Conservation (phyloP, 2,329 filamentous ascomycete species). For the Trichoderma koningiopsis region DNA sequence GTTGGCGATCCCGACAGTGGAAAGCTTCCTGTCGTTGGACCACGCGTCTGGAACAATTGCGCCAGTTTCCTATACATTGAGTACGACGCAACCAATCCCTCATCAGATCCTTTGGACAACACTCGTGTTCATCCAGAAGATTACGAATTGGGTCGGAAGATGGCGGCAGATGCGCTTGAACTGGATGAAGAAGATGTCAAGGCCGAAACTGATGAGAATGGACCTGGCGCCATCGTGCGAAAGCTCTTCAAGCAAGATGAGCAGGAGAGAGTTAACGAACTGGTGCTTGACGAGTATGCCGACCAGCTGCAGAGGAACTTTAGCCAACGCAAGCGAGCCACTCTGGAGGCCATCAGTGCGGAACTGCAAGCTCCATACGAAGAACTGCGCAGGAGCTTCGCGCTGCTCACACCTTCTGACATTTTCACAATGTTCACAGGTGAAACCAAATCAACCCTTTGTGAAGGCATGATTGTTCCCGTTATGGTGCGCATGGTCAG, state of each 20-base stretch:
- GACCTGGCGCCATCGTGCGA: conserved; percentile 84
- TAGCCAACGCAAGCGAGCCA: conserved; percentile 91
- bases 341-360: conserved; percentile 91
- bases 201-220: conserved; percentile 87
- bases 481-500: conserved; percentile 86
- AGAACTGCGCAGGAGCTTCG: conserved; percentile 83
- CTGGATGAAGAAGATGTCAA: conserved; percentile 98
- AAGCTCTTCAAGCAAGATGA: conserved; percentile 94
- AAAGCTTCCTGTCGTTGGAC: conserved; percentile 77
- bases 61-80: conserved; percentile 92
- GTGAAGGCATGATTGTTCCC: conserved; percentile 89
- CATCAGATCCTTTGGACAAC: conserved; percentile 91
- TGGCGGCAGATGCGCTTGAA: conserved; percentile 95
- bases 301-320: conserved; percentile 93
- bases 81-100: conserved; percentile 78
- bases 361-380: conserved; percentile 93
- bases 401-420: conserved; percentile 69
- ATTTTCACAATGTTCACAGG: conserved; percentile 97
- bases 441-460: conserved; percentile 81
- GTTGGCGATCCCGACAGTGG: conserved; percentile 83
- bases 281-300: conserved; percentile 95
- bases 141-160: conserved; percentile 96
- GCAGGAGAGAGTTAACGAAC: conserved; percentile 92
- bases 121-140: conserved; percentile 98
- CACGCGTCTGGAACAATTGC: conserved; percentile 93